Percentiles rank a stretch among this genome's conserved stretches.
phyloP scores from a whole-genome alignment of 768 basidiomycete genomes.

The Suillus cothurnatus region DNA sequence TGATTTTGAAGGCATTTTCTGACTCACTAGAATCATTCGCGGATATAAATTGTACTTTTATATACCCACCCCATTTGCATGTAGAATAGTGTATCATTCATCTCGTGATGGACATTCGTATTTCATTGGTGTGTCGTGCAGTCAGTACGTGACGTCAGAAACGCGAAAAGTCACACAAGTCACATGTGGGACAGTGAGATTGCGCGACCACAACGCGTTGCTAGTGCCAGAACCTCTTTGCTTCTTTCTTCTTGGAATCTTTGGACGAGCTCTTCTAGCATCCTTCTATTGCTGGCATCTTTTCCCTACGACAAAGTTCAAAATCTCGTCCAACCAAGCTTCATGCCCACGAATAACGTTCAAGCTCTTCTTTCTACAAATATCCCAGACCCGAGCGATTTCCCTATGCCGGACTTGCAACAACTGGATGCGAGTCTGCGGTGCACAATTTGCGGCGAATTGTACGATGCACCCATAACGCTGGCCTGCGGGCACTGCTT shows the following conservation, averaged over 20 bases:
- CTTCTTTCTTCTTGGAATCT: slow-evolving; percentile 6
- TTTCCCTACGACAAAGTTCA: background rate
- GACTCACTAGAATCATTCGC: slow-evolving; percentile 11
- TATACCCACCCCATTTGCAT: slow-evolving; percentile 15
- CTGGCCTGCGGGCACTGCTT: slow-evolving; percentile 81
- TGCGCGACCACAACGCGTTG: slow-evolving; percentile 25
- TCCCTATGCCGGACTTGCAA: slow-evolving; percentile 60
- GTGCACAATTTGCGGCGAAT: slow-evolving; percentile 77
- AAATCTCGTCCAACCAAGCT: background rate
- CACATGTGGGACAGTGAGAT: slow-evolving; percentile 15
- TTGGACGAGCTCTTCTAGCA: background rate
- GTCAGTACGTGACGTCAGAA: slow-evolving; percentile 1
- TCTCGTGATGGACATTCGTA: slow-evolving; percentile 13
- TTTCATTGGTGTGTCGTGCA: background rate
- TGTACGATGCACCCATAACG: slow-evolving; percentile 72
- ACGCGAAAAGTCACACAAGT: slow-evolving; percentile 20
- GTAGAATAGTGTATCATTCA: slow-evolving; percentile 22
- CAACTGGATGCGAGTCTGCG: slow-evolving; percentile 65
- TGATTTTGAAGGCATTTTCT: slow-evolving; percentile 44
- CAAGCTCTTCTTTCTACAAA: slow-evolving; percentile 33
- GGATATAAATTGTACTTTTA: slow-evolving; percentile 14
- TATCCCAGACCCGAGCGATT: slow-evolving; percentile 71
- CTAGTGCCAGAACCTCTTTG: background rate
- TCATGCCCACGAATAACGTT: slow-evolving; percentile 33
- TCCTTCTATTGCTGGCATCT: background rate